Evolutionary conservation across 768 basidiomycete genomes (phyloP).

Genomic region (Thelephora aurantiotincta): DNA sequence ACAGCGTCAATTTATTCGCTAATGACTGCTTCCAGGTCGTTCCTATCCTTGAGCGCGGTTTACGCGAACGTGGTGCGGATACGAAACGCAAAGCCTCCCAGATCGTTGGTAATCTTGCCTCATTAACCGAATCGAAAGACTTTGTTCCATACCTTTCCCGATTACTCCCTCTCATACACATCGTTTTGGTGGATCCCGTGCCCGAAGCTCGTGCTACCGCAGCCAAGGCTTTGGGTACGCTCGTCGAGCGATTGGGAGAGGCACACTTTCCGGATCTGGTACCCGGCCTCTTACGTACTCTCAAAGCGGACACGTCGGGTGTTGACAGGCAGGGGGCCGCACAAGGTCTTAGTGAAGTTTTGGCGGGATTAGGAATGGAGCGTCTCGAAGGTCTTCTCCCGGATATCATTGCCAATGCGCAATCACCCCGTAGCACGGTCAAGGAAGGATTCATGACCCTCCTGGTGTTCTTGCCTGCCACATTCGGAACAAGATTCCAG

Average conservation of each 20-base stretch:
- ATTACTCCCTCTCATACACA: conserved; percentile 81
- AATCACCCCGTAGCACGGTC: conserved; percentile 80
- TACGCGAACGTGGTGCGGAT: conserved; percentile 85
- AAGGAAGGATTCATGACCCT: conserved; percentile 98
- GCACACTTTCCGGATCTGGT: conserved; percentile 91
- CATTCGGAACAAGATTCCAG: conserved; percentile 92
- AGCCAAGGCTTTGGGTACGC: conserved; percentile 87
- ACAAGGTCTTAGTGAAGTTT: conserved; percentile 90
- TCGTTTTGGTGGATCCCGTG: conserved; percentile 90
- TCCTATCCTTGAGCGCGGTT: conserved; percentile 87
- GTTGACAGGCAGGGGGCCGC: conserved; percentile 97
- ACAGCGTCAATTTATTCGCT: neutral
- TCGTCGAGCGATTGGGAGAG: conserved; percentile 95
- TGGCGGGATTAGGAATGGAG: conserved; percentile 96
- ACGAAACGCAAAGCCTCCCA: conserved; percentile 92
- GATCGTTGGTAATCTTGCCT: conserved; percentile 95
- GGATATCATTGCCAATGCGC: conserved; percentile 84
- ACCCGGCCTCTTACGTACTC: conserved; percentile 70
- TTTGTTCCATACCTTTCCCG: conserved; percentile 89
- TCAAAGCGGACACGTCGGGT: conserved; percentile 87
- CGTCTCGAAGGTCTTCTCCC: conserved; percentile 87
- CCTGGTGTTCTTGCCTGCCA: conserved; percentile 87
- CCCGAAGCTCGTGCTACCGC: conserved; percentile 97
- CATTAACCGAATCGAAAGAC: conserved; percentile 79
- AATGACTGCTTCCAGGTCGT: conserved; percentile 44